Conservation (phyloP, 208 protist species). For the Wallacemonas sp. region DNA sequence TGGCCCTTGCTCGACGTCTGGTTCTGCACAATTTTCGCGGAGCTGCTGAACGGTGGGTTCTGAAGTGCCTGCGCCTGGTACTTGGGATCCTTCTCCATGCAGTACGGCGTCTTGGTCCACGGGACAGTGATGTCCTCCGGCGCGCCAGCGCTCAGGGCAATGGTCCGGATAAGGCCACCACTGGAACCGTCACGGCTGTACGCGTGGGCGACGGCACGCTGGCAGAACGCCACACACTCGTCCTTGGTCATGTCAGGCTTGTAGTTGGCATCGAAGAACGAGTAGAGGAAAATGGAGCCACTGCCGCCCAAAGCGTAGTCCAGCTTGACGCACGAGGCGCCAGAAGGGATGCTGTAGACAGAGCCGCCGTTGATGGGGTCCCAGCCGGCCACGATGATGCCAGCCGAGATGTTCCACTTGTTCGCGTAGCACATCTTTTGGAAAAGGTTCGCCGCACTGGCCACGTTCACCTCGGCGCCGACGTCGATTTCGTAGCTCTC, state of each 20-base stretch:
- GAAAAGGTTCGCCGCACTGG: constrained; percentile 96
- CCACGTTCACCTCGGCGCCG: constrained; percentile 87
- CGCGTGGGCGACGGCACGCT: constrained; percentile 95
- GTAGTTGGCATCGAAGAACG: constrained; percentile 98
- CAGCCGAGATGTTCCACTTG: constrained; percentile 95
- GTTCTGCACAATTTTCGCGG: constrained; percentile 71
- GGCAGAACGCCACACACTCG: constrained; percentile 95
- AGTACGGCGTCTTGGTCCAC: constrained; percentile 87
- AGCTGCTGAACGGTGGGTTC: constrained; percentile 81
- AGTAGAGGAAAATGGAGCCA: constrained; percentile 99
- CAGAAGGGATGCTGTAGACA: constrained; percentile 97
- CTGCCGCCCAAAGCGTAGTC: constrained; percentile 96
- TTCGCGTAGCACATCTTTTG: constrained; percentile 97
- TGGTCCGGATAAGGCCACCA: constrained; percentile 97
- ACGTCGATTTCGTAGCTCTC: constrained; percentile 91
- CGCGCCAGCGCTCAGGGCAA: constrained; percentile 81
- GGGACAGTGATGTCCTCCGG: constrained; percentile 84
- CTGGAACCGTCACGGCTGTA: constrained; percentile 98
- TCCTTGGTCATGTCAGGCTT: constrained; percentile 96
- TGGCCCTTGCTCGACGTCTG: constrained; percentile 25
- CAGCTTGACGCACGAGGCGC: constrained; percentile 93
- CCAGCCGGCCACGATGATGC: constrained; percentile 98
- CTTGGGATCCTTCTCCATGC: constrained; percentile 90
- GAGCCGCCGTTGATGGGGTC: constrained; percentile 96
- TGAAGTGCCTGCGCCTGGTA: constrained; percentile 66